Conservation (phyloP, 441 rosid genomes). For the Aleurites moluccanus region DNA sequence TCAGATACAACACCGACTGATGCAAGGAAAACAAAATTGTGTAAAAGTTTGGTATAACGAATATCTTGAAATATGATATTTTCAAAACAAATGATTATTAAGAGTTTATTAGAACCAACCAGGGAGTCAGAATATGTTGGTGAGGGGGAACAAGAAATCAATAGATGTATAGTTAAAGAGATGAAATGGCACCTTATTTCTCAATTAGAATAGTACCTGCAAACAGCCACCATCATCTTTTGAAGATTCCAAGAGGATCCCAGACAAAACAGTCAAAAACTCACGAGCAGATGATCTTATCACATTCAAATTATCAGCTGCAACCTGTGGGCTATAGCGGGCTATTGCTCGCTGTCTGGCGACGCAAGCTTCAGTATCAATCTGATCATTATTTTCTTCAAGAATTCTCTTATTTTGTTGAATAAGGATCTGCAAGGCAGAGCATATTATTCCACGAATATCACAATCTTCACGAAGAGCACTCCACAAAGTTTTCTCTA, state of each 20-base stretch:
- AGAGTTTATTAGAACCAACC: too few species aligned
- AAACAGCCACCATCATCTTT: slow-evolving; percentile 88
- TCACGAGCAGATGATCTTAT: slow-evolving; percentile 59
- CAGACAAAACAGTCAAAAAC: slow-evolving; percentile 58
- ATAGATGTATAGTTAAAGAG: background rate
- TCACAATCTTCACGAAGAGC: slow-evolving; percentile 62
- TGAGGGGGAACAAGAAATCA: background rate
- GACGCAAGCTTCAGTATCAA: slow-evolving; percentile 37
- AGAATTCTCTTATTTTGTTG: slow-evolving; percentile 62
- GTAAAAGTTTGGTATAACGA: background rate
- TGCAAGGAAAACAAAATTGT: background rate
- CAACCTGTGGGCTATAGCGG: slow-evolving; percentile 54
- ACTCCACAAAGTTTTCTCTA: slow-evolving; percentile 45
- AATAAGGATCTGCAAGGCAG: slow-evolving; percentile 69
- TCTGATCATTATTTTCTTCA: slow-evolving; percentile 40
- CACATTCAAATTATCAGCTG: slow-evolving; percentile 56
- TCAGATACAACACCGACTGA: background rate
- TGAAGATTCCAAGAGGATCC: slow-evolving; percentile 58
- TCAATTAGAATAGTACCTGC: slow-evolving; percentile 49
- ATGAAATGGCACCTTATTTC: background rate
- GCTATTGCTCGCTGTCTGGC: slow-evolving; percentile 54
- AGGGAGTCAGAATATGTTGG: too few species aligned
- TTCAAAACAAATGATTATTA: background rate
- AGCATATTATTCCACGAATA: slow-evolving; percentile 70
- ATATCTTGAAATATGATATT: background rate